Conservation (phyloP, 1,284 basidiomycete species). For the Tylopilus sp. region DNA sequence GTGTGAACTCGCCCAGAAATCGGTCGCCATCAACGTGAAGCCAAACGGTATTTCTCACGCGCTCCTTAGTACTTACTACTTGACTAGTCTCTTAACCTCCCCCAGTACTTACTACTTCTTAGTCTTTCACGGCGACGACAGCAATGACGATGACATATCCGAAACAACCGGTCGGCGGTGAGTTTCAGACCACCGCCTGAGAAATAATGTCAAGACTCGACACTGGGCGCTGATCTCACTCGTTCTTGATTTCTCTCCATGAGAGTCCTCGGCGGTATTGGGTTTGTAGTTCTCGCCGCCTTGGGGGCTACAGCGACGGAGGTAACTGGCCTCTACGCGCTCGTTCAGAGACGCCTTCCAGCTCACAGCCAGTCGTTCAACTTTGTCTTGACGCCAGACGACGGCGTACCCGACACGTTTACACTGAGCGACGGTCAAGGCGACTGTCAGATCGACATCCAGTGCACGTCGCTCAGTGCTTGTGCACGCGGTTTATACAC, state of each 20-base stretch:
- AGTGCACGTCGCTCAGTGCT: constrained; percentile 27
- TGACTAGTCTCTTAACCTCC: too few relatives aligned
- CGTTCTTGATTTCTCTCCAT: too few relatives aligned
- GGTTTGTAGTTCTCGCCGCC: not conserved
- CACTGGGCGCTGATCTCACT: too few relatives aligned
- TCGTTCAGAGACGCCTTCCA: constrained; percentile 29
- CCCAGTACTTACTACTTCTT: too few relatives aligned
- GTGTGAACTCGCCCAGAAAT: constrained; percentile 76
- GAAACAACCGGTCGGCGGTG: too few relatives aligned
- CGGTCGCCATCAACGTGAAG: constrained; percentile 68
- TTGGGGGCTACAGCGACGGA: not conserved
- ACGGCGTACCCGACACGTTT: constrained; percentile 20
- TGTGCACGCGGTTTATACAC: constrained; percentile 30
- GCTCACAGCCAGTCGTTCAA: constrained; percentile 23
- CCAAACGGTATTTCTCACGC: too few relatives aligned
- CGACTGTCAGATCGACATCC: constrained; percentile 14
- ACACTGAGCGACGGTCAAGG: constrained; percentile 24
- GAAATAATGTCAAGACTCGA: too few relatives aligned
- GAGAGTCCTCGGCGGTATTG: not conserved
- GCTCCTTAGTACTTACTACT: too few relatives aligned
- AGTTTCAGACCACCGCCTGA: too few relatives aligned
- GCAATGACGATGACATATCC: too few relatives aligned
- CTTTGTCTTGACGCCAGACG: constrained; percentile 15
- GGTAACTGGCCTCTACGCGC: constrained; percentile 22
- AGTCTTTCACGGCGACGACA: too few relatives aligned